A percentile compares a stretch with the other conserved stretches of the same genome.
Conservation (phyloP, 2,329 filamentous ascomycete species). For the Purpureocillium takamizusanense region DNA sequence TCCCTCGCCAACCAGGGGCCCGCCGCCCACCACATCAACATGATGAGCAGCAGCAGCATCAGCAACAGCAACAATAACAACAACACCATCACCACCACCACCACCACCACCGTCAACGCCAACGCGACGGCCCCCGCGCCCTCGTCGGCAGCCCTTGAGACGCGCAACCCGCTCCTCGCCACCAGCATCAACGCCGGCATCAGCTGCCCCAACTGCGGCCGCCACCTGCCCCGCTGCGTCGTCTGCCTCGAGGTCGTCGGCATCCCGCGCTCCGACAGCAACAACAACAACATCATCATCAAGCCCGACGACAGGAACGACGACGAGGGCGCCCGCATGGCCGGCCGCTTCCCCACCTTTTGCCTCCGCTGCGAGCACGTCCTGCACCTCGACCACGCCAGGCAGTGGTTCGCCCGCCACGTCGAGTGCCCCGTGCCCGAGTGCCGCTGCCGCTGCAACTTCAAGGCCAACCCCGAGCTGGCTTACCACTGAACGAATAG, state of each 20-base stretch:
- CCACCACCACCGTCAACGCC: background rate
- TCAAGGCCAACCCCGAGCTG: constrained; percentile 49
- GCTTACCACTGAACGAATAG: constrained; percentile 35
- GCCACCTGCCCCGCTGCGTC: constrained; percentile 58
- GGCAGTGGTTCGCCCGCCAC: constrained; percentile 57
- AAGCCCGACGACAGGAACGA: constrained; percentile 35
- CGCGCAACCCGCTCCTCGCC: constrained; percentile 46
- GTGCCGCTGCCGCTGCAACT: constrained; percentile 57
- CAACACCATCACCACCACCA: too few relatives aligned
- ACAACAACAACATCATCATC: too few relatives aligned
- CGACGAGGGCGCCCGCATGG: constrained; percentile 37
- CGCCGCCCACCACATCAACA: too few relatives aligned
- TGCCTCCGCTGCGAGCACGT: constrained; percentile 62
- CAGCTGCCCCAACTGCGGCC: constrained; percentile 57
- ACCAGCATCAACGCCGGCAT: constrained; percentile 52
- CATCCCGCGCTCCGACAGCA: constrained; percentile 46
- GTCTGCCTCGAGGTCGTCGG: constrained; percentile 60
- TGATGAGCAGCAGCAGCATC: too few relatives aligned
- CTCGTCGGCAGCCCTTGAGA: constrained; percentile 18
- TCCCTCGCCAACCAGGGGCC: constrained; percentile 35
- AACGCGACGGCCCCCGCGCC: constrained; percentile 1
- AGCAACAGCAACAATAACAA: too few relatives aligned
- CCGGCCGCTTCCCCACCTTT: constrained; percentile 57
- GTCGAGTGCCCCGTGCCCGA: constrained; percentile 60
- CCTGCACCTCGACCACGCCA: constrained; percentile 56